A percentile compares a stretch with the other conserved stretches of the same genome.
Evolutionary conservation across 768 basidiomycete species (phyloP).

Genomic region (Termitomyces sp.): DNA sequence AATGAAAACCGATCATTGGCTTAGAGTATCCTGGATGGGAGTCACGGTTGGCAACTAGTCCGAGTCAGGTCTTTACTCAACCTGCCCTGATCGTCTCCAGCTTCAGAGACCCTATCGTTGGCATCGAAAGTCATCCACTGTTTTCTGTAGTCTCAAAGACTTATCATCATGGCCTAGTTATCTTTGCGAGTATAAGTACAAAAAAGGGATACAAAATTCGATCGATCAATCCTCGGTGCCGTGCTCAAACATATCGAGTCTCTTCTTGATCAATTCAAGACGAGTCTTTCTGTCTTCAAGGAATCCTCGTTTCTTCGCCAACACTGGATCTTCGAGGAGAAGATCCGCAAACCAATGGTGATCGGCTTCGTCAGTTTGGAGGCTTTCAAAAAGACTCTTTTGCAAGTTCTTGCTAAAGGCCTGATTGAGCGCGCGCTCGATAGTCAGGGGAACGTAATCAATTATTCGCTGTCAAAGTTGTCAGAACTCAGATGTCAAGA

Average conservation of each 20-base stretch:
- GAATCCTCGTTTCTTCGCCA: conserved; percentile 24
- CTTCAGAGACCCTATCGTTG: neutral
- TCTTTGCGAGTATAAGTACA: no score
- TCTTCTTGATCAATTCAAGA: conserved; percentile 26
- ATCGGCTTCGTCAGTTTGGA: conserved; percentile 12
- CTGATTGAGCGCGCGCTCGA: conserved; percentile 42
- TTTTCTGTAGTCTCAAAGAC: no score
- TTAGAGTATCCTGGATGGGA: no score
- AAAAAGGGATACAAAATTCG: neutral
- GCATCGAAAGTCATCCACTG: neutral
- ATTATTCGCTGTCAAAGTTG: conserved; percentile 42
- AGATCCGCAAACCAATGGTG: conserved; percentile 21
- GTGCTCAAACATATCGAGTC: conserved; percentile 21
- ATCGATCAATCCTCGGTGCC: neutral
- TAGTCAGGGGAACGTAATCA: conserved; percentile 48
- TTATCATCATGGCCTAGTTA: no score
- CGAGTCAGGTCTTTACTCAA: no score
- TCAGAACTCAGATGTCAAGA: neutral
- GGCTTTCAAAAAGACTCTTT: conserved; percentile 28
- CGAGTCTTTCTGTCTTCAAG: conserved; percentile 21
- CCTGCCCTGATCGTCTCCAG: no score
- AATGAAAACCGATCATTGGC: no score
- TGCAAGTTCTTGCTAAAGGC: conserved; percentile 32
- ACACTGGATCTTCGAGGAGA: conserved; percentile 36
- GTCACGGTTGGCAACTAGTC: no score